Base-by-base conservation (phyloP, 148 eudicot species). In the Spergularia marina region DNA sequence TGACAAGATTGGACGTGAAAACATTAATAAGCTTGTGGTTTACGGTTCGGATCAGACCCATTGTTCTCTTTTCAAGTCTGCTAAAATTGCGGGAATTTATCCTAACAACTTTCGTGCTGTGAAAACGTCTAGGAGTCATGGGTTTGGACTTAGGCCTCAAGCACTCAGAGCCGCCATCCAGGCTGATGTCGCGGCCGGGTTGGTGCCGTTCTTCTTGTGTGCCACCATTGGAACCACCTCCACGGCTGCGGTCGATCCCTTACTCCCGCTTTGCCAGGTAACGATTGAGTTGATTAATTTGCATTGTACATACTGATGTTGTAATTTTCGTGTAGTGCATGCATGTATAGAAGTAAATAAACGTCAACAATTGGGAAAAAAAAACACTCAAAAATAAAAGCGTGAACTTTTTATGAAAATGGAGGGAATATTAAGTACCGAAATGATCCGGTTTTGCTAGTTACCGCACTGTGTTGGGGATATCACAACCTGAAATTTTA, bases 41-140 rank as follows among this genome's bases (percentile, higher is more conserved):
- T 87, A 87, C 23, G 86, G 82, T 2, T 87, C 90, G 1, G 90
- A 87, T 39, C 90, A 87, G 67, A 85, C 90, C 40, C 90, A 87
- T 51, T 85, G 82, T 53, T 80, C 88, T 0, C 63, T 83, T 70
- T 78, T 82, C 52, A 87, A 87, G 71, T 84, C 90, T 0, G 76
- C 85, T 2, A 79, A 85, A 52, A 85, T 87, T 12, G 90, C 88
- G 30, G 90, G 90, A 11, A 85, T 87, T n/a, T 65, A 70, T 5
- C 90, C 88, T 0, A 20, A 57, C 5, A 87, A 87, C 49, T 80
- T 87, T 11, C 80, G 90, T 0, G 70, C 69, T 7, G 74, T 87
- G 30, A 65, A 72, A 16, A 85, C 90, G 0, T 66, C 85, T 0
- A 58, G 69, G 20, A 30, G 82, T 0, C 62, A 70, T 0, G 77